Evolutionary conservation across 2,329 filamentous ascomycete species (phyloP).

Genomic region (Fusarium multiceps): DNA sequence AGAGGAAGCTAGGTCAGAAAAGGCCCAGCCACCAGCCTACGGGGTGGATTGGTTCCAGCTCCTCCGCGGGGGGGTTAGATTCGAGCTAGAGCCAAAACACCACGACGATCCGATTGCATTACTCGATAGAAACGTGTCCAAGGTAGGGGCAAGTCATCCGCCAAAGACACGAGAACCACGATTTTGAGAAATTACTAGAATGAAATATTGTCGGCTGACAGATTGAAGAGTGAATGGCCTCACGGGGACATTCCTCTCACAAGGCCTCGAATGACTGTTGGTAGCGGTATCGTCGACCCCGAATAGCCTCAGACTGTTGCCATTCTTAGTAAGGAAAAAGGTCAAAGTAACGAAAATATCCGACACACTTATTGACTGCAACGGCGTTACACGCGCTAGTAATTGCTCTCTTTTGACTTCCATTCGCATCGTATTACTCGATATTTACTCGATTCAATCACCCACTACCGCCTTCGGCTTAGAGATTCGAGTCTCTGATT

Average conservation of each 20-base stretch:
- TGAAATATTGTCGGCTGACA: slow-evolving; percentile 5
- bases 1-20: neutral
- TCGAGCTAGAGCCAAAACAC: slow-evolving; percentile 13
- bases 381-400: neutral
- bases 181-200: neutral
- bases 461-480: slow-evolving; percentile 34
- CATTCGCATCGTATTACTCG: slow-evolving; percentile 51
- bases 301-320: slow-evolving; percentile 13
- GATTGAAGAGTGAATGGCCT: neutral
- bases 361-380: neutral
- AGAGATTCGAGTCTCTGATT: slow-evolving; percentile 37
- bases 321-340: neutral
- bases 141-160: slow-evolving; percentile 13
- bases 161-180: slow-evolving; percentile 10
- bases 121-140: slow-evolving; percentile 32
- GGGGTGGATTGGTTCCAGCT: neutral
- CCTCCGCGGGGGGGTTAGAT: slow-evolving; percentile 16
- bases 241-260: neutral
- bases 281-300: neutral
- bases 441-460: slow-evolving; percentile 61
- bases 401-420: neutral
- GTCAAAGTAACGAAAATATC: neutral
- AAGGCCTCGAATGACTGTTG: neutral
- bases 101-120: slow-evolving; percentile 15
- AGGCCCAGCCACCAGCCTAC: slow-evolving; percentile 6